phyloP scores from a whole-genome alignment of 1,139 yeast species.

The Suhomyces bribrorum region DNA sequence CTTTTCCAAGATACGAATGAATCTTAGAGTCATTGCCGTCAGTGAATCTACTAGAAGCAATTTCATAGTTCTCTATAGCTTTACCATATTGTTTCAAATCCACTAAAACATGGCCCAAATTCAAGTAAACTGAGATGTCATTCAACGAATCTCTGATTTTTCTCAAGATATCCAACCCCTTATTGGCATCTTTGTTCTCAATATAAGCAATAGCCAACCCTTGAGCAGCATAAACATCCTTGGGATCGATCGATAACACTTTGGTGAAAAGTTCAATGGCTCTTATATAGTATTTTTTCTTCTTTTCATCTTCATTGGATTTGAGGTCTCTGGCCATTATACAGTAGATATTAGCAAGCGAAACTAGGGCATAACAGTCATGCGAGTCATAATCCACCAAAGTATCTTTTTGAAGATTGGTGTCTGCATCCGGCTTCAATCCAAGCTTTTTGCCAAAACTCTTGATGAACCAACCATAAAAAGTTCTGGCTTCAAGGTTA shows the following conservation, averaged over 20 bases:
- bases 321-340: slow-evolving; percentile 79
- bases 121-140: slow-evolving; percentile 80
- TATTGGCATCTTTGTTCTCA: slow-evolving; percentile 73
- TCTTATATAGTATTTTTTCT: slow-evolving; percentile 76
- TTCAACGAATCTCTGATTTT: slow-evolving; percentile 87
- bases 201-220: slow-evolving; percentile 94
- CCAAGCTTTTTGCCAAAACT: slow-evolving; percentile 60
- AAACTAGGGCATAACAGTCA: slow-evolving; percentile 84
- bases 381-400: slow-evolving; percentile 80
- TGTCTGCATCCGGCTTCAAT: slow-evolving; percentile 62
- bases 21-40: slow-evolving; percentile 66
- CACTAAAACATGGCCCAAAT: slow-evolving; percentile 83
- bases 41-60: slow-evolving; percentile 69
- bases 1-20: slow-evolving; percentile 76
- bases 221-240: slow-evolving; percentile 94
- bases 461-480: slow-evolving; percentile 86
- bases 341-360: slow-evolving; percentile 86
- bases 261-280: slow-evolving; percentile 90
- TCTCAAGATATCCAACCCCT: slow-evolving; percentile 84
- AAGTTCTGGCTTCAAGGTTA: slow-evolving; percentile 81
- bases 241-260: slow-evolving; percentile 79
- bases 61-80: slow-evolving; percentile 86
- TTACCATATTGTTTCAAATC: slow-evolving; percentile 82
- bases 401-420: slow-evolving; percentile 81
- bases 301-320: slow-evolving; percentile 59